Percentiles rank a stretch among this genome's conserved stretches.
Conservation (phyloP, 768 basidiomycete genomes). For the Xerocomus spinulosus region DNA sequence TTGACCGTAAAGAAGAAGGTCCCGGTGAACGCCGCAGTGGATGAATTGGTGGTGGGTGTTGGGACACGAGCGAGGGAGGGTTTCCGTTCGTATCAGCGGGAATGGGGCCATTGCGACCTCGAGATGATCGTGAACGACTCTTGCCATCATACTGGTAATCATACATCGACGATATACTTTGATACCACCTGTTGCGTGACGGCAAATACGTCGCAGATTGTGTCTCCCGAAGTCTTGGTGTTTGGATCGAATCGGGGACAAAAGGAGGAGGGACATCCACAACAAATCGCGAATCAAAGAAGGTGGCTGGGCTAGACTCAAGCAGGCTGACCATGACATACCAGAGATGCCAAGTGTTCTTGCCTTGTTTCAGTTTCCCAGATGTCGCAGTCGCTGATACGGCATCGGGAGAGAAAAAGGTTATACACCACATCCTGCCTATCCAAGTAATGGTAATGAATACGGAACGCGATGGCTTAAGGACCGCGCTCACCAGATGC, state of each 20-base stretch:
- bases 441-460: not conserved
- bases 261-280: not conserved
- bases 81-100: no score
- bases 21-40: not conserved
- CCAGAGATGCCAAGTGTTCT: slow-evolving; percentile 40
- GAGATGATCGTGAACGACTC: not conserved
- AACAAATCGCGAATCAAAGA: slow-evolving; percentile 12
- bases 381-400: not conserved
- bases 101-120: no score
- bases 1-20: not conserved
- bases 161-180: not conserved
- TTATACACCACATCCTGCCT: slow-evolving; percentile 26
- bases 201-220: slow-evolving; percentile 1
- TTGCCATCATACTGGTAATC: not conserved
- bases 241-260: not conserved
- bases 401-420: slow-evolving; percentile 16
- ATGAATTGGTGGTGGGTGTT: slow-evolving; percentile 2
- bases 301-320: slow-evolving; percentile 18
- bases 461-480: not conserved
- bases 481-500: slow-evolving; percentile 29
- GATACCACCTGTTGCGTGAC: not conserved
- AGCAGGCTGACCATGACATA: slow-evolving; percentile 41
- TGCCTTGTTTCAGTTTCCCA: slow-evolving; percentile 7
- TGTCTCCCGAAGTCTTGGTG: not conserved
- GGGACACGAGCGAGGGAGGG: not conserved